Percentiles rank a stretch among this genome's conserved stretches.
phyloP scores from a whole-genome alignment of 2,329 filamentous ascomycete genomes.

The Cytospora paraplurivora region DNA sequence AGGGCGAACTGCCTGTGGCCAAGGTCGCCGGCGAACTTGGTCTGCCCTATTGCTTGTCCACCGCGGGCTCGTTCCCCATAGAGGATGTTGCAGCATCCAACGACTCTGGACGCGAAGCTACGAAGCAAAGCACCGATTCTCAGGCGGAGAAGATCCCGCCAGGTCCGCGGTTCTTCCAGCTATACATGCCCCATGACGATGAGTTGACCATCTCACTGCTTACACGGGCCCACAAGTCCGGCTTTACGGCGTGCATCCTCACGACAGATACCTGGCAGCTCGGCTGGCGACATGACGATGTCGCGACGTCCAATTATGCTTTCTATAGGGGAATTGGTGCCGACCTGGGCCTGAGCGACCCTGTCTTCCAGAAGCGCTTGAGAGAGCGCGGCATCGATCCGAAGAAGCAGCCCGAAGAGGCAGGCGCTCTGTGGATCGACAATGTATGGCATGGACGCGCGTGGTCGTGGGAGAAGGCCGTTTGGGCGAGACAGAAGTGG shows the following conservation, averaged over 20 bases:
- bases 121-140: slow-evolving; percentile 27
- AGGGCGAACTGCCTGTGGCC: slow-evolving; percentile 61
- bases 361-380: slow-evolving; percentile 58
- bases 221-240: slow-evolving; percentile 53
- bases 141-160: slow-evolving; percentile 17
- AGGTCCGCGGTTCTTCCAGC: slow-evolving; percentile 59
- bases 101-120: slow-evolving; percentile 41
- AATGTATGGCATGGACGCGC: slow-evolving; percentile 63
- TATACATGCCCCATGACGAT: slow-evolving; percentile 66
- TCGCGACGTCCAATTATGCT: slow-evolving; percentile 59
- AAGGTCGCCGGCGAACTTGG: slow-evolving; percentile 61
- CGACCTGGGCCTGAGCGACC: slow-evolving; percentile 60
- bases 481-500: slow-evolving; percentile 63
- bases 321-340: slow-evolving; percentile 64
- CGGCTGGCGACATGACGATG: slow-evolving; percentile 62
- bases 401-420: slow-evolving; percentile 52
- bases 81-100: slow-evolving; percentile 61
- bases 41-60: slow-evolving; percentile 61
- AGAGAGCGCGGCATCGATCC: slow-evolving; percentile 56
- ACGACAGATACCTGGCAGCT: slow-evolving; percentile 67
- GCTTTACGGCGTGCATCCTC: slow-evolving; percentile 60
- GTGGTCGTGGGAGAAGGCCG: slow-evolving; percentile 64
- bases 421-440: slow-evolving; percentile 65
- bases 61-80: slow-evolving; percentile 57
- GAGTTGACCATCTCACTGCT: slow-evolving; percentile 59